These are phyloP conservation scores for Wickerhamomyces rabaulensis DNA, from an alignment of 805 yeast species.

Conservation along the genomic window DNA sequence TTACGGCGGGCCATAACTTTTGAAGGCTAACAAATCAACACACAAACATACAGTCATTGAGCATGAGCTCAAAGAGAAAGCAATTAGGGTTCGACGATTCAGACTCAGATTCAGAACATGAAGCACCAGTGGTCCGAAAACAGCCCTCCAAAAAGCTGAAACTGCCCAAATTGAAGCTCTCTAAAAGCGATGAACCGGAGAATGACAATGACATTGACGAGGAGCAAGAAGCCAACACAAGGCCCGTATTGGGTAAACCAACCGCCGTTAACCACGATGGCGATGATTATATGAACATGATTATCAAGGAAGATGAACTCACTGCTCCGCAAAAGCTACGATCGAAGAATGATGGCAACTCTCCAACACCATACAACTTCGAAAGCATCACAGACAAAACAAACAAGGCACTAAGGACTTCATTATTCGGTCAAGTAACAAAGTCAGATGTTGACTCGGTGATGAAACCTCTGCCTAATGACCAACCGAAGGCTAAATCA, in stretches of 20 bases:
- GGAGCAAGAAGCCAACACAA: background rate
- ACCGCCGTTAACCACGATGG: slow-evolving; percentile 5
- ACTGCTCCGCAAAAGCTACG: slow-evolving; percentile 5
- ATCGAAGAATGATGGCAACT: background rate
- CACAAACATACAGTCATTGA: too few species aligned
- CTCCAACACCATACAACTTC: background rate
- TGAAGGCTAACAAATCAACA: too few species aligned
- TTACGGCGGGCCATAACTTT: background rate
- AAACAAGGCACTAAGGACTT: slow-evolving; percentile 10
- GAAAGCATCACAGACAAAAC: slow-evolving; percentile 3
- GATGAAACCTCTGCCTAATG: slow-evolving; percentile 4
- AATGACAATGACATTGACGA: slow-evolving; percentile 5
- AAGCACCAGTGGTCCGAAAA: background rate
- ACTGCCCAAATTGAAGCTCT: slow-evolving; percentile 11
- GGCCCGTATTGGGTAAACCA: background rate
- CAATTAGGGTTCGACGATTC: slow-evolving; percentile 17
- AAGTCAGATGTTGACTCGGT: background rate
- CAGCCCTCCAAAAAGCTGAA: slow-evolving; percentile 1
- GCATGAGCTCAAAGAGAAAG: slow-evolving; percentile 11
- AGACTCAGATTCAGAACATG: background rate
- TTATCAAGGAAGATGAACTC: slow-evolving; percentile 11
- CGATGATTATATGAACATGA: slow-evolving; percentile 27
- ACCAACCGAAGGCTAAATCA: slow-evolving; percentile 22
- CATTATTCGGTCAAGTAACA: slow-evolving; percentile 17
- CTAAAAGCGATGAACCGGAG: background rate